Base-by-base conservation (phyloP, 495 filamentous ascomycete genomes). In the Aspergillus nanangensis region DNA sequence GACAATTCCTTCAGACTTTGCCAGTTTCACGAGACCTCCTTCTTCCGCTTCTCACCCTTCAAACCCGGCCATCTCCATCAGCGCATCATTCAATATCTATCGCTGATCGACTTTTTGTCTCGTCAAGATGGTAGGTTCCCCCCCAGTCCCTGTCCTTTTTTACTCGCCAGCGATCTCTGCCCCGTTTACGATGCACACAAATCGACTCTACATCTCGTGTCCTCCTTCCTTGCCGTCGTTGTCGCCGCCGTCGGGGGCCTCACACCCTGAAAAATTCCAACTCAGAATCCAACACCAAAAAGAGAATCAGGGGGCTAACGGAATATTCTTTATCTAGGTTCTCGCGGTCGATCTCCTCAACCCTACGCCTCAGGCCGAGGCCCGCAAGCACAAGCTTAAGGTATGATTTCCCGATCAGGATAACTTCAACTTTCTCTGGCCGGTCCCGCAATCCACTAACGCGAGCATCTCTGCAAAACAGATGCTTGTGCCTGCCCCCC, bases 291-390 rank as follows among this genome's bases (percentile, higher is more conserved):
- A 24, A 23, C 37, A 46, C 38, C 20, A 34, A 14, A 20, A 24
- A 21, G 39, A 57, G 58, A 62, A 63, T 52, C 35, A 41, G 42
- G 25, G 25, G 11, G 11, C 25, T 29, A 29, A 29, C 11, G 25
- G 25, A 29, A 7, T 11, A 11, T 11, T 11, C 47, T 38, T 51
- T 17, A 5, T 14, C 47, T 67, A 98, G 93, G 90, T 96, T 91
- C 90, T 98, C 83, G 92, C 93, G 73, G 86, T 96, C 80, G 93
- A 98, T 84, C 91, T 98, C 58, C 87, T 98, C 73, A 96, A 98
- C 84, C 93, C 93, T 61, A 85, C 82, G 64, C 90, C 93, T 67
- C 87, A 87, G 66, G 81, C 90, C 63, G 93, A 98, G 84, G 90
- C 88, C 53, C 83, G 88, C 73, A 96, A 95, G 83, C 93, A 98